phyloP scores from a whole-genome alignment of 2,329 filamentous ascomycete genomes.

The Mariannaea sp. region DNA sequence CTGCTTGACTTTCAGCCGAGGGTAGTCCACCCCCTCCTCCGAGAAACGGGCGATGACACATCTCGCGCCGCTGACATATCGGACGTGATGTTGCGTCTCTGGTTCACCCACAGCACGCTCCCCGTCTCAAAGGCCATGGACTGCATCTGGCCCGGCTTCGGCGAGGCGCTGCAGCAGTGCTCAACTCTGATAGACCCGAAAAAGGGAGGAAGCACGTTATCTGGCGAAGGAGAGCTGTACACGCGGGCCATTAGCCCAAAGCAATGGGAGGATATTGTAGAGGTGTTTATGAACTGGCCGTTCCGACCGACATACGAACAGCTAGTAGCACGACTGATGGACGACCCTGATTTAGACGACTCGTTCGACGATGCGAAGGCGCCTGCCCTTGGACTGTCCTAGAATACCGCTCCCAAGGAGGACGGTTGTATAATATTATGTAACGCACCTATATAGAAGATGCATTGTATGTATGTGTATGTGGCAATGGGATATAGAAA shows the following conservation, averaged over 20 bases:
- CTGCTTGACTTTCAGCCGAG: slow-evolving; percentile 73
- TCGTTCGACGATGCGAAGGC: slow-evolving; percentile 37
- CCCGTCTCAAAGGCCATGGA: slow-evolving; percentile 54
- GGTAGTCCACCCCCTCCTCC: slow-evolving; percentile 53
- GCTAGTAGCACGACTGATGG: slow-evolving; percentile 51
- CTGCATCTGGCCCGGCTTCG: slow-evolving; percentile 62
- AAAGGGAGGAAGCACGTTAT: slow-evolving; percentile 51
- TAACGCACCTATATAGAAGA: no score
- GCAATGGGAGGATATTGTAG: slow-evolving; percentile 63
- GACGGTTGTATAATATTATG: neutral
- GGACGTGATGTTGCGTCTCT: slow-evolving; percentile 51
- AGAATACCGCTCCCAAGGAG: neutral
- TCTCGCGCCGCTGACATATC: slow-evolving; percentile 55
- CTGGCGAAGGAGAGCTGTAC: slow-evolving; percentile 48
- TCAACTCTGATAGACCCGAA: slow-evolving; percentile 53
- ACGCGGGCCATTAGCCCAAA: slow-evolving; percentile 55
- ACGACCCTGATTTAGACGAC: slow-evolving; percentile 33
- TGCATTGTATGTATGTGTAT: neutral
- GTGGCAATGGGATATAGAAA: neutral
- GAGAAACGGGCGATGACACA: slow-evolving; percentile 48
- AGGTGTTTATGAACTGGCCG: slow-evolving; percentile 69
- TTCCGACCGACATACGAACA: slow-evolving; percentile 59
- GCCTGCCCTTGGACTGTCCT: slow-evolving; percentile 18
- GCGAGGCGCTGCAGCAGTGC: slow-evolving; percentile 55
- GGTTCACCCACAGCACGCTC: slow-evolving; percentile 52